Percentiles rank a stretch among this genome's conserved stretches.
Conservation (phyloP, 2,329 filamentous ascomycete species). For the Cercospora berteroae region DNA sequence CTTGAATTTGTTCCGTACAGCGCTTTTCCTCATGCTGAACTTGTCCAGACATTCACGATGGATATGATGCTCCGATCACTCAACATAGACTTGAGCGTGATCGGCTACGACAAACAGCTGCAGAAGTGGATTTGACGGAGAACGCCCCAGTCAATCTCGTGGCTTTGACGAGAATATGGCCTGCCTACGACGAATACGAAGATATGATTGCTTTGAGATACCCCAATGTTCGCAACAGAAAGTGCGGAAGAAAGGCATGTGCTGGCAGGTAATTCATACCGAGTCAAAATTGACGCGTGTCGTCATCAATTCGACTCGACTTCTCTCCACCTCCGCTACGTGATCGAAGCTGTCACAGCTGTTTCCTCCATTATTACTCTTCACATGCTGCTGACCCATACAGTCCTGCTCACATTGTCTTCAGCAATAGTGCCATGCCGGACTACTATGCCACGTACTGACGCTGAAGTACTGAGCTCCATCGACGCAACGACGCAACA, state of each 20-base stretch:
- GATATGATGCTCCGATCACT: conserved; percentile 66
- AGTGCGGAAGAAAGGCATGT: neutral
- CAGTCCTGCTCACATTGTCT: neutral
- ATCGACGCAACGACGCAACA: neutral
- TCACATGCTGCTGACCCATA: neutral
- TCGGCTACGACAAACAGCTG: conserved; percentile 59
- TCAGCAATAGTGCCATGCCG: neutral
- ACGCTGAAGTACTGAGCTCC: neutral
- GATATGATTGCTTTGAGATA: conserved; percentile 13
- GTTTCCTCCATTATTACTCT: neutral
- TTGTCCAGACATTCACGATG: conserved; percentile 62
- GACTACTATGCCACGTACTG: neutral
- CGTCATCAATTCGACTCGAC: neutral
- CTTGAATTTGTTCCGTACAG: neutral
- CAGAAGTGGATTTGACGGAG: conserved; percentile 53
- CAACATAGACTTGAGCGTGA: conserved; percentile 61
- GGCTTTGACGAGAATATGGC: neutral
- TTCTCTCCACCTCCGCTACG: neutral
- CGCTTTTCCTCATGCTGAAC: conserved; percentile 11
- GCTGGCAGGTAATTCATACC: neutral
- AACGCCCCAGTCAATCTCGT: neutral
- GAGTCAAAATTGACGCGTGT: conserved; percentile 3
- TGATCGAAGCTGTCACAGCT: neutral
- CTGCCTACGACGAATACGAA: neutral
- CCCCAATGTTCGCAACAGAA: neutral